Conservation (phyloP, 2,329 filamentous ascomycete species). For the Phialophora verrucosa region DNA sequence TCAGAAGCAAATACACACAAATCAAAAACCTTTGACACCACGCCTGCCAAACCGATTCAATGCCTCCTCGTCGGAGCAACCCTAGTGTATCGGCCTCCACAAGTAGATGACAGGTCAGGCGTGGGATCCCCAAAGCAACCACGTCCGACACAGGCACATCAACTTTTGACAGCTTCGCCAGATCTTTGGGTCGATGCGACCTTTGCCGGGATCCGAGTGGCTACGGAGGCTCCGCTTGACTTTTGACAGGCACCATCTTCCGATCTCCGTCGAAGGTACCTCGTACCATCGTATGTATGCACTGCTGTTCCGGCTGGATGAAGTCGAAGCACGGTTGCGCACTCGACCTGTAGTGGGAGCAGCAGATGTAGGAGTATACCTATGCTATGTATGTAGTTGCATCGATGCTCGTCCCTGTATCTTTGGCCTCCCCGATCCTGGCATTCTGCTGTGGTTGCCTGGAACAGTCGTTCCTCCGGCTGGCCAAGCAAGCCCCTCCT, state of each 20-base stretch:
- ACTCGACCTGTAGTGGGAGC: neutral
- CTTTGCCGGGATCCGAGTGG: conserved; percentile 34
- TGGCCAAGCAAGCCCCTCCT: conserved; percentile 4
- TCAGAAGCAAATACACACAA: neutral
- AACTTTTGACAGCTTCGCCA: conserved; percentile 26
- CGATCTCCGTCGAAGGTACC: conserved; percentile 2
- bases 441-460: neutral
- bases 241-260: conserved; percentile 9
- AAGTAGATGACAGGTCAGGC: conserved; percentile 27
- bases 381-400: neutral
- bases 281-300: too few species aligned
- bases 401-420: neutral
- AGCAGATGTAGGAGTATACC: neutral
- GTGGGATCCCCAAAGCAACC: conserved; percentile 21
- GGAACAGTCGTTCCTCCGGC: conserved; percentile 10
- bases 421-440: neutral
- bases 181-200: conserved; percentile 32
- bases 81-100: conserved; percentile 1
- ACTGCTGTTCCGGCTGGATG: neutral
- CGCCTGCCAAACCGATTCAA: neutral
- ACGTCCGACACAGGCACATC: conserved; percentile 21
- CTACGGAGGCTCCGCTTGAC: conserved; percentile 22
- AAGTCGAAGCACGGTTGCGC: neutral
- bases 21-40: neutral
- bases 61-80: conserved; percentile 4